Evolutionary conservation across 768 basidiomycete genomes (phyloP).

Genomic region (Mycena galericulata): DNA sequence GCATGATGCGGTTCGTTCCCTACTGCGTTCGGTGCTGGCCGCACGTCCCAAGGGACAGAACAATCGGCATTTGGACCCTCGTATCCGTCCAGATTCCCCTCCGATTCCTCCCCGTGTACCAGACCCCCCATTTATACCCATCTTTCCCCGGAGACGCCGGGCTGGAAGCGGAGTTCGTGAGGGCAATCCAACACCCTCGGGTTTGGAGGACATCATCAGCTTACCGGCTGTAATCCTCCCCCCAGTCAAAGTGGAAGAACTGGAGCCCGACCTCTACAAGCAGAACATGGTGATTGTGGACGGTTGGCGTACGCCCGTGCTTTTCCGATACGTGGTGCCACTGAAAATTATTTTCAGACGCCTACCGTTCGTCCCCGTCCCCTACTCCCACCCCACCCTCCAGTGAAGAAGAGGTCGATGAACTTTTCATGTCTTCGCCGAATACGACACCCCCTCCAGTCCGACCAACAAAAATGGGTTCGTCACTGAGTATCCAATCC

Average conservation of each 20-base stretch:
- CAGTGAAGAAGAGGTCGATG: conserved; percentile 62
- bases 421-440: conserved; percentile 65
- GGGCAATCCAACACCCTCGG: conserved; percentile 23
- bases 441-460: conserved; percentile 53
- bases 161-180: conserved; percentile 34
- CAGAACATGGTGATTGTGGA: conserved; percentile 69
- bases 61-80: conserved; percentile 32
- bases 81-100: conserved; percentile 44
- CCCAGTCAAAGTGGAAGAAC: conserved; percentile 47
- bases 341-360: conserved; percentile 42
- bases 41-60: conserved; percentile 27
- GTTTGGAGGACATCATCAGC: conserved; percentile 37
- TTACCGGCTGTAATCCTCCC: conserved; percentile 44
- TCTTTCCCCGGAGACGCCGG: conserved; percentile 55
- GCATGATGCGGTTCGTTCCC: conserved; percentile 36
- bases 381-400: conserved; percentile 54
- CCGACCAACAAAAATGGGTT: conserved; percentile 63
- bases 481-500: conserved; percentile 19
- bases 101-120: conserved; percentile 42
- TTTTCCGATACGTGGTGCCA: not conserved
- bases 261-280: conserved; percentile 57
- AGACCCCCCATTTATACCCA: conserved; percentile 38
- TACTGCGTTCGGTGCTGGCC: conserved; percentile 36
- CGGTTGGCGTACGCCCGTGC: conserved; percentile 67
- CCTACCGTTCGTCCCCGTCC: conserved; percentile 56